phyloP scores from a whole-genome alignment of 768 basidiomycete genomes.

The Boletus fagicola region DNA sequence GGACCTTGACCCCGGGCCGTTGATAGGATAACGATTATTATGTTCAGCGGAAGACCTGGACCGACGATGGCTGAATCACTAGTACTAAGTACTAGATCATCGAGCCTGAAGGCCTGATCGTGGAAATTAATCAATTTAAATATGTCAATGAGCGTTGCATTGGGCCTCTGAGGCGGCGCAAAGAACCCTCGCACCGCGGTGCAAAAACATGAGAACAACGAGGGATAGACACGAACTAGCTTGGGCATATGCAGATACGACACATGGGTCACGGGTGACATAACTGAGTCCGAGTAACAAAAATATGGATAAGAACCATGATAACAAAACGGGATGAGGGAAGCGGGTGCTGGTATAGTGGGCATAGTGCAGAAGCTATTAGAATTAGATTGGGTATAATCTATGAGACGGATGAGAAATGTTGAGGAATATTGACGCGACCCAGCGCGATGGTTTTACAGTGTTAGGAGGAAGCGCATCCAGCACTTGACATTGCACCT shows the following conservation, averaged over 20 bases:
- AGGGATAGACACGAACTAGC: neutral
- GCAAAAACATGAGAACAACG: neutral
- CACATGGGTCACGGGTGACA: slow-evolving; percentile 1
- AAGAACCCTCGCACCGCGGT: neutral
- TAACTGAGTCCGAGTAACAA: neutral
- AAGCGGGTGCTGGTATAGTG: neutral
- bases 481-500: slow-evolving; percentile 1
- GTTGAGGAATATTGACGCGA: slow-evolving; percentile 1
- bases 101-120: no score
- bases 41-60: neutral
- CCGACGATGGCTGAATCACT: neutral
- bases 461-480: slow-evolving; percentile 6
- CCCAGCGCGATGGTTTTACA: slow-evolving; percentile 15
- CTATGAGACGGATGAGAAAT: slow-evolving; percentile 4
- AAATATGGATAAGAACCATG: neutral
- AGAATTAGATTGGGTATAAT: slow-evolving; percentile 22
- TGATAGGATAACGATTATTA: neutral
- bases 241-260: neutral
- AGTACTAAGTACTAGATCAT: no score
- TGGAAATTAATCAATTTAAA: no score
- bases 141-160: no score
- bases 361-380: neutral
- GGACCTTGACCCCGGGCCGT: neutral
- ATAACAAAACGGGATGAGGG: neutral
- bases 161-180: neutral